These are phyloP conservation scores for Globisporangium echinulatum DNA, from an alignment of 352 stramenopile species.

Conservation along the genomic window DNA sequence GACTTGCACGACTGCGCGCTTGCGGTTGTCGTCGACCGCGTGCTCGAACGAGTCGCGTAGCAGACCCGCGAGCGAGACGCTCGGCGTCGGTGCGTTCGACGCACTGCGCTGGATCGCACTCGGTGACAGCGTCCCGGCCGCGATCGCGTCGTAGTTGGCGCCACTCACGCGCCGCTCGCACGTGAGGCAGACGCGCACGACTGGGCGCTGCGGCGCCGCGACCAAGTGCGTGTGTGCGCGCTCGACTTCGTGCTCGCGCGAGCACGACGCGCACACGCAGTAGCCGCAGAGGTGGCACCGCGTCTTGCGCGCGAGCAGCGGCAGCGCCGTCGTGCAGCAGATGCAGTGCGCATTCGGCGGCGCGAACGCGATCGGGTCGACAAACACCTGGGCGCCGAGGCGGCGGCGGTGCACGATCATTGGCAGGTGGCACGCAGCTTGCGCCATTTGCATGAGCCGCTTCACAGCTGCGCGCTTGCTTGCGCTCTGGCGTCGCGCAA, in stretches of 20 bases:
- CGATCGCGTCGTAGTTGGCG: constrained; percentile 42
- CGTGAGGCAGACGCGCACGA: constrained; percentile 41
- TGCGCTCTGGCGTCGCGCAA: not conserved
- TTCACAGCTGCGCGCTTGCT: constrained; percentile 16
- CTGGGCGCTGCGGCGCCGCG: constrained; percentile 9
- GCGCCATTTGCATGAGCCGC: constrained; percentile 29
- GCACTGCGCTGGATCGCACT: constrained; percentile 19
- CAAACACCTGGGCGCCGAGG: constrained; percentile 27
- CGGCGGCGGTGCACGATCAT: constrained; percentile 25
- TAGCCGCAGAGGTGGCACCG: constrained; percentile 60
- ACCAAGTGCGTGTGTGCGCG: constrained; percentile 23
- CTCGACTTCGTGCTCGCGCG: constrained; percentile 24
- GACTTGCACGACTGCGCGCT: constrained; percentile 34
- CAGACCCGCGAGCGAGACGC: constrained; percentile 24
- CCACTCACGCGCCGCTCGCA: constrained; percentile 49
- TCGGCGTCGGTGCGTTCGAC: constrained; percentile 15
- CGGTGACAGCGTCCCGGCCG: constrained; percentile 16
- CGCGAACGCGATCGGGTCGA: constrained; percentile 18
- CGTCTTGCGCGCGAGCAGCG: constrained; percentile 20
- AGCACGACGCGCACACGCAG: constrained; percentile 49
- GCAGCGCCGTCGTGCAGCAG: constrained; percentile 20
- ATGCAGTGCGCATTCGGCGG: constrained; percentile 26
- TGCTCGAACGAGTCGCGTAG: constrained; percentile 36
- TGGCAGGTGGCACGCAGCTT: constrained; percentile 24
- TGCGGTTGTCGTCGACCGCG: constrained; percentile 20